Evolutionary conservation across 148 eudicot species (phyloP).

Genomic region (Cornus controversa): DNA sequence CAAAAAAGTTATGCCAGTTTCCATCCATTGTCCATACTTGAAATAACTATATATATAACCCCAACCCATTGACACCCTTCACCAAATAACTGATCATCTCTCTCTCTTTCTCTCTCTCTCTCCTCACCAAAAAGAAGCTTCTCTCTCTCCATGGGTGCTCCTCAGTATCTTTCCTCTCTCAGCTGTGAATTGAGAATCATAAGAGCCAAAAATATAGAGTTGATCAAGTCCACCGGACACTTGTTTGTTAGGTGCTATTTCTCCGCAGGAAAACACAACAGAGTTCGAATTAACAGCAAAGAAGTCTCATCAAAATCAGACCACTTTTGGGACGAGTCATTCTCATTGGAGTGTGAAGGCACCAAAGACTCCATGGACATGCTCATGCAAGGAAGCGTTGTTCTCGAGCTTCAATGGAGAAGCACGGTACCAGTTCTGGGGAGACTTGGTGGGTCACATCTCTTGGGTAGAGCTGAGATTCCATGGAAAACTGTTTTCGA

Average conservation of each 20-base stretch:
- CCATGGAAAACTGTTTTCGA: slow-evolving; percentile 47
- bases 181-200: slow-evolving; percentile 43
- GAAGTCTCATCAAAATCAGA: slow-evolving; percentile 37
- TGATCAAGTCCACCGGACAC: slow-evolving; percentile 12
- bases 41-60: background rate
- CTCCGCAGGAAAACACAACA: slow-evolving; percentile 38
- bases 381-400: slow-evolving; percentile 27
- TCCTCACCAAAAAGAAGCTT: too few species aligned
- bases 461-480: slow-evolving; percentile 49
- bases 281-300: slow-evolving; percentile 41
- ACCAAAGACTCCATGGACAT: slow-evolving; percentile 26
- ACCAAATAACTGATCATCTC: background rate
- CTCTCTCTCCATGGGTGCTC: slow-evolving; percentile 15
- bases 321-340: slow-evolving; percentile 40
- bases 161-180: slow-evolving; percentile 24
- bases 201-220: slow-evolving; percentile 44
- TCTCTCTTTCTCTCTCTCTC: too few species aligned
- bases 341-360: slow-evolving; percentile 52
- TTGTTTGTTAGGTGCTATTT: slow-evolving; percentile 58
- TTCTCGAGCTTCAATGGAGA: slow-evolving; percentile 47
- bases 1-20: too few species aligned
- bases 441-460: slow-evolving; percentile 21
- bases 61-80: background rate
- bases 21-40: too few species aligned
- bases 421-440: slow-evolving; percentile 28